Base-by-base conservation (phyloP, 2,329 filamentous ascomycete species). In the Setomelanomma holmii region DNA sequence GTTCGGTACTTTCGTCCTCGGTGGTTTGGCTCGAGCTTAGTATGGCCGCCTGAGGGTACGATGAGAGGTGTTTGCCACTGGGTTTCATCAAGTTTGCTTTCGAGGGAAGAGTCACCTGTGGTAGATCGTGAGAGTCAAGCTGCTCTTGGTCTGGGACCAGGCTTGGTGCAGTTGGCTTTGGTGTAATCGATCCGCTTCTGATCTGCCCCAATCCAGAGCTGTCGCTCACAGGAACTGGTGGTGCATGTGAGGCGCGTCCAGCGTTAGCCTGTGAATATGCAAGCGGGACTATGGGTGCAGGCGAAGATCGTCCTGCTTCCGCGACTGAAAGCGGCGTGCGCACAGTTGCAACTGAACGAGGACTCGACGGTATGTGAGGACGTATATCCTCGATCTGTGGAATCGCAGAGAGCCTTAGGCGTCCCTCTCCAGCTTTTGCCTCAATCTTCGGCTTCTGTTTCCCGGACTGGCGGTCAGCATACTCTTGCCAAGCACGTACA, bases 11-110 rank as follows among this genome's bases (percentile, higher is more conserved):
- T 44, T 76, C 74, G 36, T 72, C 70, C 42, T 75, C 73, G 4
- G 78, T 81, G 2, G 75, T 79, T 56, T 80, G 78, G 49, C 77
- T 80, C 1, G 78, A 80, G 12, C 64, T 53, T 22, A 70, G 40
- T n/a, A 55, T 61, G 5, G 57, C 52, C n/a, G 54, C 41, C 17
- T 35, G 45, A 14, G 35, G 39, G 27, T 53, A 40, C 17, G 36
- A 30, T 40, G 51, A 39, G 5, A 42, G 11, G n/a, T 30, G 42
- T 19, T 21, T 23, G 21, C 39, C 36, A 7, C 35, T 24, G 11
- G 40, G 19, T 17, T 40, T 19, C 4, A 22, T 39, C 2, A 40
- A 4, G 0, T 23, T 50, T 12, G 40, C 41, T 2, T 46, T 41
- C 23, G 48, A 30, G 2, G 41, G 40, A 10, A 40, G 16, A 20